Evolutionary conservation across 225 moss, liverwort and hornwort genomes (phyloP), one percentile per base, ranked within the genome.

Genomic region (Bryum argenteum): DNA sequence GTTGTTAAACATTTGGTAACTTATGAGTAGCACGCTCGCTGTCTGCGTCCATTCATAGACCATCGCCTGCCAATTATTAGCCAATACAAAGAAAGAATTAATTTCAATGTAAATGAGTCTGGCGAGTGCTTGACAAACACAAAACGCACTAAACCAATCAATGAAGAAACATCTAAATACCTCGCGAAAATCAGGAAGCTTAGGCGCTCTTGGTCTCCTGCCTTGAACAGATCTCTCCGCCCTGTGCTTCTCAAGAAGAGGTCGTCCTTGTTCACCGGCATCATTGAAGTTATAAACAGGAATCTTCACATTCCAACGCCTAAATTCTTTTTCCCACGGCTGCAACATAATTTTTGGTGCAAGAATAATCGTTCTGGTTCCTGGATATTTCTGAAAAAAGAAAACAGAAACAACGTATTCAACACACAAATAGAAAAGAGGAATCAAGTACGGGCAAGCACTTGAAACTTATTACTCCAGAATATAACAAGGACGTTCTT

Each of bases 311-410:
- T 94, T 94, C 94, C 98, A 98, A 44, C 75, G 85, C 11, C 65
- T 66, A 43, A 98, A 94, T 66, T 98, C 98, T 60, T 85, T 89
- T 82, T 94, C 91, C 98, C 98, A 98, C 12, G 87, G 90, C 43
- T 87, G 80, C 42, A 98, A 82, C 98, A 98, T 94, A 44, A 92
- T 94, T 74, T 98, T 98, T 18, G 98, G 98, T 39, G 92, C 94
- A 45, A 98, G 89, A 72, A 98, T 91, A 22, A 98, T 61, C 17
- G 94, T 89, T 54, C 80, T 83, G 74, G 86, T 78, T 5, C 48
- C 26, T 41, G 88, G 89, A 71, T 91, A 89, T 69, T 80, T 84
- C 84, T 84, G 80, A 57, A 74, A 54, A 58, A 52, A 67, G 62
- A 59, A 54, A 77, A 70, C 38, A 57, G 12, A 52, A 71, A 65